A percentile compares a stretch with the other conserved stretches of the same genome.
Evolutionary conservation across 352 stramenopile species (phyloP).

Genomic region (Globisporangium irregulare): DNA sequence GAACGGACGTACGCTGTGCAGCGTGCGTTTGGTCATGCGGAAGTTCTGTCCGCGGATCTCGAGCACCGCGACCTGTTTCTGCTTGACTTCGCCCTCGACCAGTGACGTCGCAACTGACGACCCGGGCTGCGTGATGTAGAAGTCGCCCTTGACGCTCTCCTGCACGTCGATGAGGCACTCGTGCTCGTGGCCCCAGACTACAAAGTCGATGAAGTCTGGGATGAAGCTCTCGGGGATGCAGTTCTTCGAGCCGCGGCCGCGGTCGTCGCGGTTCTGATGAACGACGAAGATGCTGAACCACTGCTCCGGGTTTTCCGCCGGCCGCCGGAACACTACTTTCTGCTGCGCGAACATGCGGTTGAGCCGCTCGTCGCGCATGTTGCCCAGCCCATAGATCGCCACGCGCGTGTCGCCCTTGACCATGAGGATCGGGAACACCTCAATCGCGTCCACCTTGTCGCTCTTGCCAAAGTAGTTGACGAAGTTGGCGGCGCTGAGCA

Average conservation of each 20-base stretch:
- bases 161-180: constrained; percentile 94
- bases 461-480: constrained; percentile 99
- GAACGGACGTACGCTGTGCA: constrained; percentile 93
- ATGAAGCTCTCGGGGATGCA: constrained; percentile 98
- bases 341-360: constrained; percentile 97
- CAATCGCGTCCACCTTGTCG: constrained; percentile 91
- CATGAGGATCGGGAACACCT: constrained; percentile 95
- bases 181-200: constrained; percentile 98
- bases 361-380: constrained; percentile 98
- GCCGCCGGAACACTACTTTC: constrained; percentile 93
- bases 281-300: constrained; percentile 99
- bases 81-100: constrained; percentile 79
- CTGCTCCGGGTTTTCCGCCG: constrained; percentile 58
- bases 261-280: constrained; percentile 98
- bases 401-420: constrained; percentile 94
- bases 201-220: constrained; percentile 98
- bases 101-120: constrained; percentile 96
- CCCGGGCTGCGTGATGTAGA: constrained; percentile 96
- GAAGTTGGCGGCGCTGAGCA: constrained; percentile 94
- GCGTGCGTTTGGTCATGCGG: constrained; percentile 72
- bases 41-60: constrained; percentile 91
- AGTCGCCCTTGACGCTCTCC: constrained; percentile 94
- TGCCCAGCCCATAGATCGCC: constrained; percentile 97
- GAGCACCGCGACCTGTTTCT: constrained; percentile 87
- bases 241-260: constrained; percentile 92